phyloP scores from a whole-genome alignment of 192 early-diverging fungal species.

The Entophlyctis helioformis region DNA sequence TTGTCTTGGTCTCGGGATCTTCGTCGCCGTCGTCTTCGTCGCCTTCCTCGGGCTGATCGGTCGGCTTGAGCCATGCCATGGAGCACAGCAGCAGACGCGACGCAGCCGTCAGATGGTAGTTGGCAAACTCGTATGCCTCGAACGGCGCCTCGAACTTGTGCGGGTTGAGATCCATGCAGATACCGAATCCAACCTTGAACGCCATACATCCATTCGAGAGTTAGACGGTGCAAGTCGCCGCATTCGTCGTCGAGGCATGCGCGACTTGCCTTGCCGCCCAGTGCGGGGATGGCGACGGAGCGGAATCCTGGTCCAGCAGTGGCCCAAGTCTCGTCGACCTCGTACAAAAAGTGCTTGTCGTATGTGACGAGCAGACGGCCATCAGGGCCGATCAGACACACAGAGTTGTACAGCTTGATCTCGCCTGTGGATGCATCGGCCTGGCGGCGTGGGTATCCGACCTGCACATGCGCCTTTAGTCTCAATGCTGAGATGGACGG shows the following conservation, averaged over 20 bases:
- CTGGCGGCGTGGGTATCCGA: conserved; percentile 54
- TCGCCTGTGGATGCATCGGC: neutral
- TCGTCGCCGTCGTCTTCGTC: too few relatives aligned
- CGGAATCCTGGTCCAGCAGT: conserved; percentile 50
- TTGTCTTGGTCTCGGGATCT: too few relatives aligned
- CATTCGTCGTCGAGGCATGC: too few relatives aligned
- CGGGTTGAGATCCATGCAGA: conserved; percentile 81
- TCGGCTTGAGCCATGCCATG: conserved; percentile 73
- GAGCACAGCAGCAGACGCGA: conserved; percentile 40
- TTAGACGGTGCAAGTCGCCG: too few relatives aligned
- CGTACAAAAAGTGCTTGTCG: conserved; percentile 58
- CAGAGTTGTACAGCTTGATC: conserved; percentile 35
- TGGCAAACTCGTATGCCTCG: conserved; percentile 56
- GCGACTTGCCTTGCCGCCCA: too few relatives aligned
- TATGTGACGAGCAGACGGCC: conserved; percentile 44
- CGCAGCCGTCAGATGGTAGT: conserved; percentile 37
- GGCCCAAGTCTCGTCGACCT: conserved; percentile 67
- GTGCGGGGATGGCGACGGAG: conserved; percentile 10
- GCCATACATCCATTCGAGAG: too few relatives aligned
- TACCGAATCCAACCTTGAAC: conserved; percentile 56
- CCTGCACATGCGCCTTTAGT: conserved; percentile 43
- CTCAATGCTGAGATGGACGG: conserved; percentile 23
- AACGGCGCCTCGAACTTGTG: conserved; percentile 55
- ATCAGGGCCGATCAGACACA: conserved; percentile 40
- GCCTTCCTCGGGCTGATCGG: too few relatives aligned